Base-by-base conservation (phyloP, 495 filamentous ascomycete species). In the Jackrogersella minutella region DNA sequence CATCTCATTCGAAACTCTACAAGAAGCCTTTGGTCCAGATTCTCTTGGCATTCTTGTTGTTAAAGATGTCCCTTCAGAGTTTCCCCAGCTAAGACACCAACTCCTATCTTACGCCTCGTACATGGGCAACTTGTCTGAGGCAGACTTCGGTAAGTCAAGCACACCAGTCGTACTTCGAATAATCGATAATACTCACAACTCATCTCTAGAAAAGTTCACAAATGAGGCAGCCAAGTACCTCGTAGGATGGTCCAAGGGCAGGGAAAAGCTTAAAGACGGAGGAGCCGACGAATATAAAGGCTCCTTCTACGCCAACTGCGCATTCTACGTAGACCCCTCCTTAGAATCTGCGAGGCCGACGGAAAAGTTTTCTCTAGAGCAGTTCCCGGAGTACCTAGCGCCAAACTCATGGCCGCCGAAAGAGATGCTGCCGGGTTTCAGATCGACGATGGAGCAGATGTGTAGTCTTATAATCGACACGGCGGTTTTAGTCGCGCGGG, bases 261-360 rank as follows among this genome's bases (percentile, higher is more conserved):
- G 96, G 77, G 94, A 97, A 77, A 95, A 91, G n/a, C 87, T 98
- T 47, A 91, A 91, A 66, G 88, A 90, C 72, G 92, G 93, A 62
- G 88, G 89, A 59, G 91, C 93, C 66, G 95, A 99, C 70, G 97
- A 90, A 4, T 84, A 91, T 9, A 99, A 99, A 80, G 95, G 95
- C 54, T 96, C 92, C 14, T 99, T 91, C 82, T 99, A 98, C 75
- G 89, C 93, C 74, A 97, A 98, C 79, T 97, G 93, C 76, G 91
- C 91, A 51, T 97, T 97, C 82, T 94, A 95, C 75, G 86, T 93
- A 49, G 85, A 91, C 63, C 81, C 86, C 1, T 58, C 70, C 1
- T 80, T 92, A 4, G 80, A 87, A 9, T 85, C 84, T 46, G 87
- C 88, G 5, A 83, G 71, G 17, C 83, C 82, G 2, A 84, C 88